A percentile compares a stretch with the other conserved stretches of the same genome.
Conservation (phyloP, 352 stramenopile species). For the Phytophthora ohioensis region DNA sequence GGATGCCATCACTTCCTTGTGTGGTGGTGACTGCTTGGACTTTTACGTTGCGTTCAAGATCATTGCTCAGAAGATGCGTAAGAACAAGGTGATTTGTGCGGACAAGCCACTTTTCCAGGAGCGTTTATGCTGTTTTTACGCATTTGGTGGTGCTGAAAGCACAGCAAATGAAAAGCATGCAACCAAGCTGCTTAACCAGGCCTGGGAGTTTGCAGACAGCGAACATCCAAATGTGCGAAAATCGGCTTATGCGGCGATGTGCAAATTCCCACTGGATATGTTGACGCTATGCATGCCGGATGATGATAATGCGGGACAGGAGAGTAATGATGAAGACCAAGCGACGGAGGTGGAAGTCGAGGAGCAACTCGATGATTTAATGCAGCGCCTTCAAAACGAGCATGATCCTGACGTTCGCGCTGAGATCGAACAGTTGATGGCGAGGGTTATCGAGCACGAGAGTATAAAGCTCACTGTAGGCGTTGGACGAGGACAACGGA, state of each 20-base stretch:
- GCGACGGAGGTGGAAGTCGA: constrained; percentile 53
- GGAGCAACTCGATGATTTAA: constrained; percentile 59
- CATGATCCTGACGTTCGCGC: constrained; percentile 40
- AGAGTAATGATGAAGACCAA: constrained; percentile 41
- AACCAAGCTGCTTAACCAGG: constrained; percentile 52
- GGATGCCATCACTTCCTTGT: constrained; percentile 65
- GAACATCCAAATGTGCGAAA: constrained; percentile 48
- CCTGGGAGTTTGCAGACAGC: constrained; percentile 60
- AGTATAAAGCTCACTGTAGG: constrained; percentile 46
- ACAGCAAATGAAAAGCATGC: constrained; percentile 53
- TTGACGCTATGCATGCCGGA: constrained; percentile 47
- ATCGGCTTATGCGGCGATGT: constrained; percentile 54
- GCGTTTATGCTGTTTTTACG: constrained; percentile 65
- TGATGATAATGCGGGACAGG: constrained; percentile 5
- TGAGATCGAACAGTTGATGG: constrained; percentile 50
- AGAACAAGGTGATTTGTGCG: constrained; percentile 64
- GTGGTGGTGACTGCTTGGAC: constrained; percentile 71
- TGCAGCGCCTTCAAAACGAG: constrained; percentile 49
- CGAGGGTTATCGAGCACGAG: constrained; percentile 54
- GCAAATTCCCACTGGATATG: constrained; percentile 53
- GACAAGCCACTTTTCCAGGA: constrained; percentile 64
- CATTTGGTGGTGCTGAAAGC: constrained; percentile 48
- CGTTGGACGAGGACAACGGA: constrained; percentile 46
- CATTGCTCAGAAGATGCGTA: constrained; percentile 69
- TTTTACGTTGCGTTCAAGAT: constrained; percentile 84